Evolutionary conservation across 139 green algal species (phyloP), one percentile per base, ranked within the genome.

Genomic region (Gonium pectorale): DNA sequence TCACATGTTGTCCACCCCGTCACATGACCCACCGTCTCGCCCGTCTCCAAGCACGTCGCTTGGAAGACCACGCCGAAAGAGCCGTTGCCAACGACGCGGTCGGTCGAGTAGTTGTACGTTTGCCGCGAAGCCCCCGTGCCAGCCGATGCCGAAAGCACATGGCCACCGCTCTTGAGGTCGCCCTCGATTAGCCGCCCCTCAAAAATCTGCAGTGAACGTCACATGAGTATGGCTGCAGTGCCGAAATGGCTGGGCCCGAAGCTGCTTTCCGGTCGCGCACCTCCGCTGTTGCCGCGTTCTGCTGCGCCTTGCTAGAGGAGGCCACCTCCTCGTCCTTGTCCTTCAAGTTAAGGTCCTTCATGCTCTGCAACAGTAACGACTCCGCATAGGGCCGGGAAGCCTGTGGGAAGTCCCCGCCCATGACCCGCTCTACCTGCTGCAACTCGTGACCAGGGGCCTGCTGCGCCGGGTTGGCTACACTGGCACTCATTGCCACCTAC

Each of bases 51-150:
- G 92, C 97, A 98, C 13, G 89, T 95, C 17, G 96, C 97, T 91
- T 99, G 93, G 79, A 97, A 99, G 26, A 99, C 98, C 6, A 99
- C 97, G 22, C 98, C 98, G 88, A 99, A 99, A 9, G 95, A 98
- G 11, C 98, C 98, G 74, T 99, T 99, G 35, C 98, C 98, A 5
- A 99, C 97, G 1, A 99, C 92, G 9, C 95, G 91, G 86, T 98
- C 94, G 9, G 97, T 98, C 0, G 89, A 88, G 86, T 98, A 99
- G 81, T 92, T 97, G 79, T 96, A 95, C 24, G 92, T 94, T 70
- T 95, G 89, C 56, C 87, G 86, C 56, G 38, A 83, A 13, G 80
- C 56, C 15, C 89, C 91, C 17, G 63, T 87, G 71, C 91, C 91
- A 59, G 87, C 81, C 40, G 84, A 87, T 21, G 89, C 88, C 43